These are phyloP conservation scores for Globisporangium barbulae DNA, from an alignment of 352 stramenopile genomes.

Conservation along the genomic window DNA sequence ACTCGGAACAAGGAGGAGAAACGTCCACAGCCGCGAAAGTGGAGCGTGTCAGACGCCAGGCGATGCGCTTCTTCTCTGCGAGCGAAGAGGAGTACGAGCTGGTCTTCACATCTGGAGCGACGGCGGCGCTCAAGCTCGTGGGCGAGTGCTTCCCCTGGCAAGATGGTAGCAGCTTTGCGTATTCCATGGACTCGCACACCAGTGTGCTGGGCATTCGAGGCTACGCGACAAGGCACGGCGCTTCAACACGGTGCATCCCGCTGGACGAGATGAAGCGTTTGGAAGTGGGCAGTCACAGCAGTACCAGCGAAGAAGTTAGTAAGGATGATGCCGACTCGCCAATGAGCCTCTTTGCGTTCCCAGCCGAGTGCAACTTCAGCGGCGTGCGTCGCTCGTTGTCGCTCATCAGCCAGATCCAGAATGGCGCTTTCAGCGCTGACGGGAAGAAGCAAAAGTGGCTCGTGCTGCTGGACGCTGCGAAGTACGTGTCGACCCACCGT, in stretches of 20 bases:
- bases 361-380: constrained; percentile 80
- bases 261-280: constrained; percentile 39
- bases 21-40: constrained; percentile 43
- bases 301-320: not conserved
- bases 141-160: constrained; percentile 81
- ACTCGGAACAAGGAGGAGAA: constrained; percentile 8
- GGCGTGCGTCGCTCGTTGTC: constrained; percentile 44
- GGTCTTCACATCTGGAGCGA: constrained; percentile 85
- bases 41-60: constrained; percentile 37
- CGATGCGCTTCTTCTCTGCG: constrained; percentile 69
- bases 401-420: constrained; percentile 37
- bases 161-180: constrained; percentile 41
- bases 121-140: constrained; percentile 74
- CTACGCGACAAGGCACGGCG: constrained; percentile 31
- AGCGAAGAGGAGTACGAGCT: constrained; percentile 70
- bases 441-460: constrained; percentile 29
- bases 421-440: constrained; percentile 7
- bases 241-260: constrained; percentile 28
- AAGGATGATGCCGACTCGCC: constrained; percentile 6
- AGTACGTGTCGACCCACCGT: constrained; percentile 51
- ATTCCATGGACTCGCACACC: constrained; percentile 68
- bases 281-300: constrained; percentile 5
- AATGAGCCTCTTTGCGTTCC: constrained; percentile 59
- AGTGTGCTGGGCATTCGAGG: constrained; percentile 66
- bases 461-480: constrained; percentile 70